Conservation (phyloP, 768 basidiomycete species). For the Leccinum subgranulosum region DNA sequence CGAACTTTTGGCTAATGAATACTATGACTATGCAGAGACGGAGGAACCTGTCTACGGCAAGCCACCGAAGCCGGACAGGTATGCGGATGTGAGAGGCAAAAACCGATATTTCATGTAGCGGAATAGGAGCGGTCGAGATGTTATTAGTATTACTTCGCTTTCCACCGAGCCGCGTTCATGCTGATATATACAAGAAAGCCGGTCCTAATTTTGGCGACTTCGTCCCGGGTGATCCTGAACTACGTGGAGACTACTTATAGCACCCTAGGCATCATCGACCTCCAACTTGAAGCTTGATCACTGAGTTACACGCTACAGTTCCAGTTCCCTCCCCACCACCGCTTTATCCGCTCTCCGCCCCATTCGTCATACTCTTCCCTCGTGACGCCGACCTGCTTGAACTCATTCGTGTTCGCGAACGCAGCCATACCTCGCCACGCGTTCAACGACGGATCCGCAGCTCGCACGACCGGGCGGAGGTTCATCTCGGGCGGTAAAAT, state of each 20-base stretch:
- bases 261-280: too few relatives aligned
- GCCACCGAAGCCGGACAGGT: constrained; percentile 30
- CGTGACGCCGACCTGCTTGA: constrained; percentile 57
- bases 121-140: neutral
- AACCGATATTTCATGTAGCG: constrained; percentile 27
- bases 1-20: neutral
- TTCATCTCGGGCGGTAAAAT: constrained; percentile 81
- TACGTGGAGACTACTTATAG: too few relatives aligned
- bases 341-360: constrained; percentile 82
- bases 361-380: constrained; percentile 85
- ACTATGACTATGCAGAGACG: constrained; percentile 11
- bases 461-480: constrained; percentile 54
- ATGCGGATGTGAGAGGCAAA: constrained; percentile 28
- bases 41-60: constrained; percentile 26
- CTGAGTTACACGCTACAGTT: constrained; percentile 35
- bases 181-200: too few relatives aligned
- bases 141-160: neutral
- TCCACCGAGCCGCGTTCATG: neutral
- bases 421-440: constrained; percentile 94
- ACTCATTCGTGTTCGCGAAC: constrained; percentile 58
- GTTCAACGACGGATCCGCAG: constrained; percentile 66
- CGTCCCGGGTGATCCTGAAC: too few relatives aligned
- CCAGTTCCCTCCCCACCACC: constrained; percentile 95
- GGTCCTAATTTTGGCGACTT: too few relatives aligned
- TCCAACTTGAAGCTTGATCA: neutral